A percentile compares a stretch with the other conserved stretches of the same genome.
These are phyloP conservation scores for Corylus americana DNA, from an alignment of 306 rosid genomes.

Conservation along the genomic window DNA sequence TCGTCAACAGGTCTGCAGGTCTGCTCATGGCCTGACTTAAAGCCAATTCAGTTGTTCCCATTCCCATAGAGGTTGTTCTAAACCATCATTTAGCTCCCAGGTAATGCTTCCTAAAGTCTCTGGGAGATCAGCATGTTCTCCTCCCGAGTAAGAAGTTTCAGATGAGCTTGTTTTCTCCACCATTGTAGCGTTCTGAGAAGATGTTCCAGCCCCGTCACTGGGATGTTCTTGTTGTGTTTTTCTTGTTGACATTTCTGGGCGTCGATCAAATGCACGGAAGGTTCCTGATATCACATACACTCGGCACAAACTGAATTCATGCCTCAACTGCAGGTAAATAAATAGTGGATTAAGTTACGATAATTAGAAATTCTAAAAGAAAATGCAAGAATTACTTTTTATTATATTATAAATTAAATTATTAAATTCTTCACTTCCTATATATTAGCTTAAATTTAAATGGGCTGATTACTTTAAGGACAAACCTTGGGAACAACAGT, in stretches of 20 bases:
- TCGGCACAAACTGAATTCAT: slow-evolving; percentile 84
- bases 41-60: slow-evolving; percentile 51
- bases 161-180: slow-evolving; percentile 38
- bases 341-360: not conserved
- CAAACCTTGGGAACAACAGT: slow-evolving; percentile 43
- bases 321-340: slow-evolving; percentile 51
- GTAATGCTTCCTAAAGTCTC: slow-evolving; percentile 30
- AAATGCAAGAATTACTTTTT: not conserved
- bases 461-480: not conserved
- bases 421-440: too few species aligned
- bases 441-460: too few species aligned
- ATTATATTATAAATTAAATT: too few species aligned
- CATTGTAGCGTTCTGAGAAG: slow-evolving; percentile 7
- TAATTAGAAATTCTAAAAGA: not conserved
- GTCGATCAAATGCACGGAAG: slow-evolving; percentile 77
- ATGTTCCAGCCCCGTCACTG: slow-evolving; percentile 18
- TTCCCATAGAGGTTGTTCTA: slow-evolving; percentile 52
- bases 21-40: slow-evolving; percentile 18
- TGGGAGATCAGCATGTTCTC: slow-evolving; percentile 14
- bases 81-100: slow-evolving; percentile 28
- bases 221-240: slow-evolving; percentile 15
- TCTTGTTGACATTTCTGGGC: slow-evolving; percentile 43
- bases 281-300: slow-evolving; percentile 77
- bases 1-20: not conserved
- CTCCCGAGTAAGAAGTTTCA: slow-evolving; percentile 37